Evolutionary conservation across 1,284 basidiomycete species (phyloP).

Genomic region (Puccinia polysora): DNA sequence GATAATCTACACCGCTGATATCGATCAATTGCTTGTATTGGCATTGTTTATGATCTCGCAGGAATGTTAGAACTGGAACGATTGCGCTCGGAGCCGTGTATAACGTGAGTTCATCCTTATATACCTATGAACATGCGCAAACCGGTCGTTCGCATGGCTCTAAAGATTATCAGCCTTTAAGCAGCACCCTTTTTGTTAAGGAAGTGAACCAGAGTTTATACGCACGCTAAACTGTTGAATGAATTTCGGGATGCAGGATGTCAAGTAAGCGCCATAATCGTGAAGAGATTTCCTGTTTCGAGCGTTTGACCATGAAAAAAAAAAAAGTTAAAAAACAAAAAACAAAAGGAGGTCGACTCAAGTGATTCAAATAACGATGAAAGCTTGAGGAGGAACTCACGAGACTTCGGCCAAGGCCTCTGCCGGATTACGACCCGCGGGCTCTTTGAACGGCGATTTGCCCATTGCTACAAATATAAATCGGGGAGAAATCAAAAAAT

Average conservation of each 20-base stretch:
- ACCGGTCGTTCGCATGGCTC: too few species aligned
- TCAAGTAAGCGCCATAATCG: conserved; percentile 60
- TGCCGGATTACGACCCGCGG: conserved; percentile 32
- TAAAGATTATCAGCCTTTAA: too few species aligned
- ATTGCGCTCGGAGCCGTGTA: conserved; percentile 78
- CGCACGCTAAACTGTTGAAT: conserved; percentile 82
- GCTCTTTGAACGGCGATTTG: conserved; percentile 33
- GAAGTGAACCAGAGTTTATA: not conserved
- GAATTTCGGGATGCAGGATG: conserved; percentile 81
- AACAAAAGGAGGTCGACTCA: too few species aligned
- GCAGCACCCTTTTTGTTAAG: too few species aligned
- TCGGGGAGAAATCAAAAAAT: not conserved
- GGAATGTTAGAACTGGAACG: conserved; percentile 80
- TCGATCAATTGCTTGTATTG: conserved; percentile 92
- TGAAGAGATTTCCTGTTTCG: conserved; percentile 34
- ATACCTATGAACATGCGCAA: conserved; percentile 56
- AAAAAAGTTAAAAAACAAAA: not conserved
- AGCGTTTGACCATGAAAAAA: too few species aligned
- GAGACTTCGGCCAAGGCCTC: conserved; percentile 23
- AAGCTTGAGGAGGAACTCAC: conserved; percentile 9
- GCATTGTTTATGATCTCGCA: conserved; percentile 92
- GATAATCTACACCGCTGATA: conserved; percentile 91
- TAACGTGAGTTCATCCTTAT: conserved; percentile 92
- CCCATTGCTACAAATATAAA: conserved; percentile 29
- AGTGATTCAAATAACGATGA: too few species aligned